These are phyloP conservation scores for Articulospora tetracladia DNA, from an alignment of 495 filamentous ascomycete species.

Conservation along the genomic window DNA sequence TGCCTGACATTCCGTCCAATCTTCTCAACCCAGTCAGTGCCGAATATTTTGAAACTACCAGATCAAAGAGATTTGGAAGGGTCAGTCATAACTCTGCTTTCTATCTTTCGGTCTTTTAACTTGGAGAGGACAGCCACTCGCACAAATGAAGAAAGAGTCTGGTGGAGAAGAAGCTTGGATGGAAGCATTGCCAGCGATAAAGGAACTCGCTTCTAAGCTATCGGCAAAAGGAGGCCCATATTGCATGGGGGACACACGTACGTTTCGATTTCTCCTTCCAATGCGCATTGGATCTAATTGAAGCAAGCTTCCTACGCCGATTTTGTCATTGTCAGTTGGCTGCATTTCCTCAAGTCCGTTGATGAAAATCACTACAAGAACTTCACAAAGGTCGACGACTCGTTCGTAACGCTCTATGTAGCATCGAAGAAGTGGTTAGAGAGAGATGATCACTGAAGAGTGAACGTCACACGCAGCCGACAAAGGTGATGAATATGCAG, in stretches of 20 bases:
- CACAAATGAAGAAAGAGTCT: neutral
- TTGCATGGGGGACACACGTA: constrained; percentile 3
- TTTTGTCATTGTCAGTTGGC: constrained; percentile 36
- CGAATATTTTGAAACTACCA: constrained; percentile 5
- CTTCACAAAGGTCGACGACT: neutral
- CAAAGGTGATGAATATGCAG: no score
- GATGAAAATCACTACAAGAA: neutral
- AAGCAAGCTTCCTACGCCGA: constrained; percentile 32
- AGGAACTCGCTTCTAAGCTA: neutral
- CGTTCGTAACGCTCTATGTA: neutral
- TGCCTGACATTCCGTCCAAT: constrained; percentile 2
- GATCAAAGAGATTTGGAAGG: constrained; percentile 3
- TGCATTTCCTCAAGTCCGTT: constrained; percentile 15
- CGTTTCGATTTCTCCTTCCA: neutral
- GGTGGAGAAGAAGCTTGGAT: constrained; percentile 15
- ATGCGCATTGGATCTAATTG: neutral
- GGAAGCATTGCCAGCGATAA: neutral
- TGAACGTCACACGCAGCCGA: no score
- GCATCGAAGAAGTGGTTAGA: neutral
- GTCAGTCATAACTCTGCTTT: neutral
- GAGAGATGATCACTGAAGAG: constrained; percentile 2
- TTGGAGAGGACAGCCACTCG: neutral
- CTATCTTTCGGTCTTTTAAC: neutral
- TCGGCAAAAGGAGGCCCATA: constrained; percentile 7
- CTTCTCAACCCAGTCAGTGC: neutral